phyloP scores from a whole-genome alignment of 2,329 filamentous ascomycete genomes.

The Sclerotinia subarctica region DNA sequence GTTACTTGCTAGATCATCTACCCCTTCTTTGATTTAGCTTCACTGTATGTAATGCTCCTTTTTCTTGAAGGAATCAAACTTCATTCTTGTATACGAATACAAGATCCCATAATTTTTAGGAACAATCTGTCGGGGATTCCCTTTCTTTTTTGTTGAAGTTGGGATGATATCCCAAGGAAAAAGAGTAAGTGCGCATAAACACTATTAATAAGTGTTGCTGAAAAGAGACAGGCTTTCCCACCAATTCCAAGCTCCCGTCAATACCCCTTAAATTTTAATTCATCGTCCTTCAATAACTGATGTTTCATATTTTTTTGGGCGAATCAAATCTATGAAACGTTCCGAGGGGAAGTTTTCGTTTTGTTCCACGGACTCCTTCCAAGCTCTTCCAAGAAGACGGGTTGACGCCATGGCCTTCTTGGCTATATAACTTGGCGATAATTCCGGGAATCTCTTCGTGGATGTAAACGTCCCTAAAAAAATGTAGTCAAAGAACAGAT shows the following conservation, averaged over 20 bases:
- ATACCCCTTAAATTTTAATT: constrained; percentile 3
- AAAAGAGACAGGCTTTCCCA: not conserved
- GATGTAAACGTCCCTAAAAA: not conserved
- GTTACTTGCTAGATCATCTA: not conserved
- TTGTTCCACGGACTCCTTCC: constrained; percentile 2
- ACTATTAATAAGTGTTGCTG: not conserved
- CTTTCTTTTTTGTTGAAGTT: not conserved
- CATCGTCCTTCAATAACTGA: not conserved
- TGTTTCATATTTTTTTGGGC: not conserved
- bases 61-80: no score
- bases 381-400: not conserved
- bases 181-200: not conserved
- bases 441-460: not conserved
- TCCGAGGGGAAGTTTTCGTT: not conserved
- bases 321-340: not conserved
- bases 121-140: not conserved
- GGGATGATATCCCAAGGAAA: not conserved
- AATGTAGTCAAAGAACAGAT: constrained; percentile 16
- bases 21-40: no score
- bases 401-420: constrained; percentile 1
- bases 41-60: no score
- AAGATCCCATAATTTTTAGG: not conserved
- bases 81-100: not conserved
- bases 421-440: not conserved
- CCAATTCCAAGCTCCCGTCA: not conserved